phyloP scores from a whole-genome alignment of 495 filamentous ascomycete species.

The Aspergillus hancockii region DNA sequence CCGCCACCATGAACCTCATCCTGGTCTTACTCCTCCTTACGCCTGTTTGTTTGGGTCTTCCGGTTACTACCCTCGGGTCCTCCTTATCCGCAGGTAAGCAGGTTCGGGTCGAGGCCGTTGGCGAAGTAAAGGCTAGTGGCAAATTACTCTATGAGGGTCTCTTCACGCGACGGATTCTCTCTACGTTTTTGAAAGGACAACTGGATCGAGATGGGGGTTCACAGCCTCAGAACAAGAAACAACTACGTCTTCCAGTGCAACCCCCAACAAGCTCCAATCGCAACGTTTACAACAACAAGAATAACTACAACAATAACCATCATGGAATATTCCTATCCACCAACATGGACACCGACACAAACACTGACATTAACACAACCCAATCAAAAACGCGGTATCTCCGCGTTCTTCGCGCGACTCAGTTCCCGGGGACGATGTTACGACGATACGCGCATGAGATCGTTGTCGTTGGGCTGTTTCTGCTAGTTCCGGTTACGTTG shows the following conservation, averaged over 20 bases:
- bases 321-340: not conserved
- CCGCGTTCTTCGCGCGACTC: not conserved
- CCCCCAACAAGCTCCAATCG: not conserved
- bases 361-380: not conserved
- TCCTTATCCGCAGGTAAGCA: not conserved
- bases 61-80: not conserved
- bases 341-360: not conserved
- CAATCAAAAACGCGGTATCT: not conserved
- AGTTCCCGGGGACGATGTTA: not conserved
- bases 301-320: not conserved
- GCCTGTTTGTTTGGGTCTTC: not conserved
- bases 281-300: not conserved
- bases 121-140: no score
- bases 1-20: not conserved
- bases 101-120: no score
- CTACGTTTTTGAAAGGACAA: not conserved
- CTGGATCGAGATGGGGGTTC: not conserved
- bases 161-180: no score
- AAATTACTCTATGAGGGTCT: no score
- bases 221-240: not conserved
- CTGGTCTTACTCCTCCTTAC: not conserved
- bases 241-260: no score
- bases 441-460: not conserved
- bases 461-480: not conserved
- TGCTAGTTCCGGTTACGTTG: conserved; percentile 6